Evolutionary conservation across 306 rosid genomes (phyloP), one percentile per base, ranked within the genome.

Genomic region (Datisca glomerata): DNA sequence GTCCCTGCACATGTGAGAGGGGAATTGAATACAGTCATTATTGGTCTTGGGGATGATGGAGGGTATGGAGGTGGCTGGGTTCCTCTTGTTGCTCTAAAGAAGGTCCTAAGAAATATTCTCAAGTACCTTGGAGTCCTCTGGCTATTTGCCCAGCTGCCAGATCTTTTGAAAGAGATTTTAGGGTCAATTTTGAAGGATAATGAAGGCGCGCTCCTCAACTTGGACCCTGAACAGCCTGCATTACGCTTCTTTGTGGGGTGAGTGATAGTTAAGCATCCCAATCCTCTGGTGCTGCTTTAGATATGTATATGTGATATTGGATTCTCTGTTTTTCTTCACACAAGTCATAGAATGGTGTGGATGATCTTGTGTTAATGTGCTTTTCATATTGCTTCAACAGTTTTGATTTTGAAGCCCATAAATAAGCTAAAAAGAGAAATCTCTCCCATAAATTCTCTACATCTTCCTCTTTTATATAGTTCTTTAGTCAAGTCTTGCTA

Each of bases 51-150:
- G 32, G 99, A 91, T 29, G 99, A 91, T 63, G 99, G 99, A 40
- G 99, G 96, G 37, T 91, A 91, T 71, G 99, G 99, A 41, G 99
- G 99, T 57, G 99, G 99, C 41, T 91, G 99, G 99, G 99, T 91
- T 69, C 99, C 99, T 37, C 94, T 80, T 28, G 92, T 91, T 61
- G 96, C 99, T 33, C 94, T 91, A 29, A 91, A 91, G 74, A 91
- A 91, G 81, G 99, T 85, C 59, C 50, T 91, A 37, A 80, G 99
- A 60, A 96, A 96, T 55, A 80, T 85, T 61, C 99, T 91, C 60
- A 91, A 91, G 72, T 91, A 91, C 62, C 96, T 91, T 37, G 99
- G 99, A 60, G 99, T 91, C 45, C 71, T 91, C 16, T 91, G 99
- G 96, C 78, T 91, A 6, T 91, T 91, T 69, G 86, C 99, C 33